phyloP scores from a whole-genome alignment of 805 yeast genomes.

The Candida nitratophila region DNA sequence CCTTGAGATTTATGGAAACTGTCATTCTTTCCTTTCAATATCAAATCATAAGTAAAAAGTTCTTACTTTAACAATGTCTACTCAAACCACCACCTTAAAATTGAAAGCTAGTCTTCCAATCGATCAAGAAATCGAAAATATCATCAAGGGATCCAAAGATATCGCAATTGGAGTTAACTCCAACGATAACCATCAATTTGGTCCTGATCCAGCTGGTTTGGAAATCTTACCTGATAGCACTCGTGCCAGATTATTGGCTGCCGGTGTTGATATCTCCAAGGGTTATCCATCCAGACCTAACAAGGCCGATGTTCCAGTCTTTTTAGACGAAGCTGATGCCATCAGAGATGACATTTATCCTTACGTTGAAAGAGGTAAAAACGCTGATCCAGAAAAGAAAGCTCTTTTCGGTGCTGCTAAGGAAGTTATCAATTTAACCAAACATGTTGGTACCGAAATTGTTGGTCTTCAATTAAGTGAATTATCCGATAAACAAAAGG shows the following conservation, averaged over 20 bases:
- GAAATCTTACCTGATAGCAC: conserved; percentile 21
- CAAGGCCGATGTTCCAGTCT: conserved; percentile 27
- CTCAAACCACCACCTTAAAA: conserved; percentile 9
- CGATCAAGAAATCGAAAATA: conserved; percentile 16
- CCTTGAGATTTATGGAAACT: too few species aligned
- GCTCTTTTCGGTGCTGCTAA: conserved; percentile 34
- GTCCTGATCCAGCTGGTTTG: conserved; percentile 17
- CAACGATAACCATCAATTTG: conserved; percentile 4
- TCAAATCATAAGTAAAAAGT: too few species aligned
- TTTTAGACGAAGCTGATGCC: conserved; percentile 32
- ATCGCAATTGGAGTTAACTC: conserved; percentile 3
- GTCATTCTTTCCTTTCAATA: too few species aligned
- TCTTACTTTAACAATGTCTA: background rate
- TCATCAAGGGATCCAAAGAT: conserved; percentile 11
- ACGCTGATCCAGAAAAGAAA: conserved; percentile 35
- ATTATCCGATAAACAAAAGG: conserved; percentile 34
- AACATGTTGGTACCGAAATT: conserved; percentile 43
- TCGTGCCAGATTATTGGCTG: conserved; percentile 25
- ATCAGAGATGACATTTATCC: conserved; percentile 29
- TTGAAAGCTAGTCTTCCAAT: conserved; percentile 10
- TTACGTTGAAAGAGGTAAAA: conserved; percentile 28
- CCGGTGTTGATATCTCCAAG: conserved; percentile 28
- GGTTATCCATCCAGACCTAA: conserved; percentile 36
- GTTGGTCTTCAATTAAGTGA: conserved; percentile 39
- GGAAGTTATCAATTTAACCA: conserved; percentile 36